Evolutionary conservation across 805 yeast species (phyloP).

Genomic region (Metschnikowia arizonensis): DNA sequence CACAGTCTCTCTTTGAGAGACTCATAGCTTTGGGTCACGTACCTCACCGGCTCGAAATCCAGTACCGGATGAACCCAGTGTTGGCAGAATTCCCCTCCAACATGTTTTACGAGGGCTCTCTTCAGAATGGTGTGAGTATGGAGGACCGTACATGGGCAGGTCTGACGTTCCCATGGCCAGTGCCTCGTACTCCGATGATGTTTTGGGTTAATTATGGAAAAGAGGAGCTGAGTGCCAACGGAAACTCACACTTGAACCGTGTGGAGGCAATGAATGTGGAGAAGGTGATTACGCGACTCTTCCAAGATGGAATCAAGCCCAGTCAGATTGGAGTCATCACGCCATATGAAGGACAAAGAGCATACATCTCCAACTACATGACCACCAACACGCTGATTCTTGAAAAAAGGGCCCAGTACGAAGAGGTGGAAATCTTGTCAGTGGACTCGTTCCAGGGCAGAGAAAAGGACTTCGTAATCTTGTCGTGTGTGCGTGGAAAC

Average conservation of each 20-base stretch:
- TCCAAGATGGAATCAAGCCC: slow-evolving; percentile 74
- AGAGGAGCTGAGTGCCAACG: slow-evolving; percentile 81
- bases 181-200: slow-evolving; percentile 84
- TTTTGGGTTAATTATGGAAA: slow-evolving; percentile 88
- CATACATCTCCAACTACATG: slow-evolving; percentile 76
- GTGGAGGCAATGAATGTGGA: slow-evolving; percentile 90
- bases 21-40: slow-evolving; percentile 74
- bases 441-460: slow-evolving; percentile 45
- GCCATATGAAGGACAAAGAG: slow-evolving; percentile 92
- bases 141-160: slow-evolving; percentile 57
- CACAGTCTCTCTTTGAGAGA: slow-evolving; percentile 84
- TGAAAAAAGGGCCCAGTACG: slow-evolving; percentile 55
- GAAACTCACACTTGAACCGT: slow-evolving; percentile 77
- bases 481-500: slow-evolving; percentile 44
- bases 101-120: slow-evolving; percentile 87
- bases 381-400: slow-evolving; percentile 46
- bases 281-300: slow-evolving; percentile 64
- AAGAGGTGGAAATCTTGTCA: slow-evolving; percentile 74
- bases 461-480: slow-evolving; percentile 41
- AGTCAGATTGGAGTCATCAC: slow-evolving; percentile 80
- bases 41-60: slow-evolving; percentile 85
- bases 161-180: slow-evolving; percentile 88
- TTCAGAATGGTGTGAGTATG: slow-evolving; percentile 86
- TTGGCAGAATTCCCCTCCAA: slow-evolving; percentile 84
- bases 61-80: slow-evolving; percentile 92